Conservation (phyloP, 2,329 filamentous ascomycete genomes). For the Ramichloridium luteum region DNA sequence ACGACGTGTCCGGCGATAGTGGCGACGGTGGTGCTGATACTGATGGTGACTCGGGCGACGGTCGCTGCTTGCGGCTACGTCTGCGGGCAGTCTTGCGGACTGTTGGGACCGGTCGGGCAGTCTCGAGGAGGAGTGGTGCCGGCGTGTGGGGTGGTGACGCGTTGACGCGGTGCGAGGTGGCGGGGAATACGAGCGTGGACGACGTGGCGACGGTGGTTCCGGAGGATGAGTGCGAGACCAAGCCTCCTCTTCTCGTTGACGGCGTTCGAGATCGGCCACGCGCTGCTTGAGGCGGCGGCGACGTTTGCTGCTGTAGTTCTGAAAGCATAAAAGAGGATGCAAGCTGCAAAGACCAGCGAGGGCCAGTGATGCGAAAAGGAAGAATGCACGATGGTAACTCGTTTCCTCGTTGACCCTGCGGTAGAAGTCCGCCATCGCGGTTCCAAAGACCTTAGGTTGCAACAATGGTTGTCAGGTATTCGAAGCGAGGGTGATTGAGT, state of each 20-base stretch:
- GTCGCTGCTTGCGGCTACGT: slow-evolving; percentile 14
- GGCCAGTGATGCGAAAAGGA: slow-evolving; percentile 19
- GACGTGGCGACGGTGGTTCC: slow-evolving; percentile 11
- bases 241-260: slow-evolving; percentile 17
- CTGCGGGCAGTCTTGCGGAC: slow-evolving; percentile 12
- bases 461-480: too few relatives aligned
- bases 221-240: slow-evolving; percentile 13
- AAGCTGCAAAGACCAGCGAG: slow-evolving; percentile 25
- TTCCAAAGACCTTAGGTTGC: too few relatives aligned
- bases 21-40: slow-evolving; percentile 6
- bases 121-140: slow-evolving; percentile 13
- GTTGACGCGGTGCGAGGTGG: slow-evolving; percentile 15
- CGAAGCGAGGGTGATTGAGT: too few relatives aligned
- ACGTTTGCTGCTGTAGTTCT: slow-evolving; percentile 24
- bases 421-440: slow-evolving; percentile 19
- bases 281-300: slow-evolving; percentile 15
- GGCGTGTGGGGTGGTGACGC: slow-evolving; percentile 11
- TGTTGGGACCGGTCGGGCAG: slow-evolving; percentile 7
- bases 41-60: too few relatives aligned
- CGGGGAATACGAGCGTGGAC: slow-evolving; percentile 19
- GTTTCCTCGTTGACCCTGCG: slow-evolving; percentile 21
- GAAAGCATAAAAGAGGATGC: slow-evolving; percentile 25
- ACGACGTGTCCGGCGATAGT: too few relatives aligned
- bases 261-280: slow-evolving; percentile 16
- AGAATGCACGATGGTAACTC: slow-evolving; percentile 23